Base-by-base conservation (phyloP, 2,329 filamentous ascomycete species). In the Thelonectria discophora region DNA sequence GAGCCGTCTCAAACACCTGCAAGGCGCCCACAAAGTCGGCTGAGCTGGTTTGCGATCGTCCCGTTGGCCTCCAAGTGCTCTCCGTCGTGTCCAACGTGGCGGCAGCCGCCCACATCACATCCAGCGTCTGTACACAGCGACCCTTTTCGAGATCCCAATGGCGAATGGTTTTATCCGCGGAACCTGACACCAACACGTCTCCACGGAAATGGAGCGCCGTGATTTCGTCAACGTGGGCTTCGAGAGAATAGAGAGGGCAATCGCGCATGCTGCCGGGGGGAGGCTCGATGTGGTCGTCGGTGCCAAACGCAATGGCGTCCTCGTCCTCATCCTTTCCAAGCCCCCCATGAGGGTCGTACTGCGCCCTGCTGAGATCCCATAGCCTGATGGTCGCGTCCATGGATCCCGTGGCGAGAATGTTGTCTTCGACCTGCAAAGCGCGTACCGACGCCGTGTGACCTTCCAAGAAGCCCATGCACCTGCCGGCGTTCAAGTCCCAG, bases 131-230 rank as follows among this genome's bases (percentile, higher is more conserved):
- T 55, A 99, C 92, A 76, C 95, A 98, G 50, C 95, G 90, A n/a
- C 95, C 95, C 76, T 94, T 97, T 72, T 94, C 92, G 51, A 99
- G 84, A 81, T 99, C 95, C 95, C 95, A 99, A 76, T 99, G 95
- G 46, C 95, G 89, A 57, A 99, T 82, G 1, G 95, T 99, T 83
- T 99, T 99, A 80, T 99, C 95, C 1, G 95, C 91, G 8, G 94
- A 98, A 12, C 95, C 95, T 2, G 95, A 99, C 32, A 99, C 93
- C 15, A 99, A 85, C 0, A 92, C 93, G 68, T 97, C 90, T 57
- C 92, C 92, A 62, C 89, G 86, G 79, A 99, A 97, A 78, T 98
- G 90, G 21, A 99, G 83, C 8, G 95, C 94, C 12, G 95, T 98
- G 65, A 99, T 90, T 80, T 97, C 94, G 66, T 93, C 94, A 24